Percentiles rank a stretch among this genome's conserved stretches.
phyloP scores from a whole-genome alignment of 2,329 filamentous ascomycete genomes.

The Aspergillus ochraceoroseus region DNA sequence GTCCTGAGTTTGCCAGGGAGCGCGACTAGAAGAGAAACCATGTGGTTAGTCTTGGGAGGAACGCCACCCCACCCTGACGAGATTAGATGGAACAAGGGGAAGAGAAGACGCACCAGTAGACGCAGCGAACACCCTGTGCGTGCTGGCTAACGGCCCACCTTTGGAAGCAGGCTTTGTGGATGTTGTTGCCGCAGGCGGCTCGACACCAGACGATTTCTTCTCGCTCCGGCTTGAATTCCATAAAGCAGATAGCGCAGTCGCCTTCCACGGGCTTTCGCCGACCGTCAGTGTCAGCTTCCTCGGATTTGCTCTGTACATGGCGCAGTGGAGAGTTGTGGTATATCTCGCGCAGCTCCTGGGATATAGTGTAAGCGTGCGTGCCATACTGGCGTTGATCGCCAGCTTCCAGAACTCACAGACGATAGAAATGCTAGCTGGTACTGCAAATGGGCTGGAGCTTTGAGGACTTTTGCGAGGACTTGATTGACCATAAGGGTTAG shows the following conservation, averaged over 20 bases:
- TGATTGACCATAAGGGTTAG: constrained; percentile 25
- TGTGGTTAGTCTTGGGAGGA: not conserved
- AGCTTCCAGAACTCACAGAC: constrained; percentile 41
- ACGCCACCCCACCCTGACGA: no score
- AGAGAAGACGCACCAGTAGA: constrained; percentile 41
- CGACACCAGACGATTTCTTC: constrained; percentile 55
- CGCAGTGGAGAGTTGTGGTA: constrained; percentile 51
- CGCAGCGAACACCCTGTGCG: constrained; percentile 37
- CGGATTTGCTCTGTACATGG: constrained; percentile 37
- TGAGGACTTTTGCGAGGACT: constrained; percentile 55
- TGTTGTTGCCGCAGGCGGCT: constrained; percentile 58
- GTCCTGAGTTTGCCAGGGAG: constrained; percentile 38
- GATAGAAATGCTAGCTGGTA: constrained; percentile 59
- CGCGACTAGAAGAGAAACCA: constrained; percentile 30
- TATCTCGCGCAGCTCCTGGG: constrained; percentile 52
- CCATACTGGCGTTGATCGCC: no score
- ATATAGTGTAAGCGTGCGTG: not conserved
- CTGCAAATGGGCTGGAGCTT: constrained; percentile 51
- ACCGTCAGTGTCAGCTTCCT: constrained; percentile 35
- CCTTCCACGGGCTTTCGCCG: constrained; percentile 57
- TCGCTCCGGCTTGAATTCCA: constrained; percentile 47
- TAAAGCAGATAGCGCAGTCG: constrained; percentile 61
- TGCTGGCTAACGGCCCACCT: constrained; percentile 46
- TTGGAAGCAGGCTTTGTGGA: constrained; percentile 56
- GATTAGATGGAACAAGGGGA: not conserved